Conservation (phyloP, 225 moss, liverwort and hornwort genomes). For the Climacium dendroides region DNA sequence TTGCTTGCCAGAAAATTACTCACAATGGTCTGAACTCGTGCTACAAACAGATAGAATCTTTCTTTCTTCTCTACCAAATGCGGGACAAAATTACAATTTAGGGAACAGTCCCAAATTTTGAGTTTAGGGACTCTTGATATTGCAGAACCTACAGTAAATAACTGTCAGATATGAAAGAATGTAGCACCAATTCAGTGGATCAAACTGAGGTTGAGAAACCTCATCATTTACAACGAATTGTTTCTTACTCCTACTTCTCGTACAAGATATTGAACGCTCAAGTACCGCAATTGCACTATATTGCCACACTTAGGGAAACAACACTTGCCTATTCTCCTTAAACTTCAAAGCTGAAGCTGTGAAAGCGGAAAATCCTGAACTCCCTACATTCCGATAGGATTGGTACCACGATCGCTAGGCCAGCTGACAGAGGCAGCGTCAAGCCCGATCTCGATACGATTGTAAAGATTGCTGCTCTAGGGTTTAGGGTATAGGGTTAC, state of each 20-base stretch:
- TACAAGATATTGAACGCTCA: neutral
- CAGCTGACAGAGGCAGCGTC: neutral
- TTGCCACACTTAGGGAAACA: neutral
- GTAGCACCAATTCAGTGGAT: neutral
- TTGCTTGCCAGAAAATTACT: neutral
- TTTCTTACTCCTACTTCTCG: neutral
- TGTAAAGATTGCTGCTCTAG: neutral
- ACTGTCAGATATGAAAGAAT: neutral
- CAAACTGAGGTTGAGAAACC: neutral
- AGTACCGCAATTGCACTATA: neutral
- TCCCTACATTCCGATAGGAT: neutral
- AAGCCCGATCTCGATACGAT: neutral
- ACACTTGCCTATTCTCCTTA: neutral
- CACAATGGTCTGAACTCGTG: neutral
- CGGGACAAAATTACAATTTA: neutral
- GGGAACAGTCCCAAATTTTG: neutral
- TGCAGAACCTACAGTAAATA: neutral
- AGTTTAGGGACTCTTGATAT: neutral
- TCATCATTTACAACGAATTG: neutral
- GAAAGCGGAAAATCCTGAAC: neutral
- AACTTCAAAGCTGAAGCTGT: neutral
- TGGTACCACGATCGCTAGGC: neutral
- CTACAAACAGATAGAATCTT: neutral
- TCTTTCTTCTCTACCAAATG: neutral
- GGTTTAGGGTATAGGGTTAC: neutral